These are phyloP conservation scores for Pseudonitzschia multistriata DNA, from an alignment of 108 stramenopile genomes.

Conservation along the genomic window DNA sequence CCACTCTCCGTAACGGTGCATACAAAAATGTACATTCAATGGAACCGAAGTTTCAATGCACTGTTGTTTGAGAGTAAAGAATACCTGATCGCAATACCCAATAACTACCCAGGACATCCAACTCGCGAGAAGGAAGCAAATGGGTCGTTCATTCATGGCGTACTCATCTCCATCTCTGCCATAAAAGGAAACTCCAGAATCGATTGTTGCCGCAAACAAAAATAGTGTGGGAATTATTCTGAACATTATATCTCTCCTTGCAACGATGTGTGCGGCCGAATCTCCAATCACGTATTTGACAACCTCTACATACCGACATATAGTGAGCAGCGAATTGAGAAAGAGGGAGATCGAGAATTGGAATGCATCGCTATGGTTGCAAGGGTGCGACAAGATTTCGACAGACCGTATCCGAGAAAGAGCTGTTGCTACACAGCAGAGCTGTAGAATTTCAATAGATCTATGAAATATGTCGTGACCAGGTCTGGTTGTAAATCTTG, in stretches of 20 bases:
- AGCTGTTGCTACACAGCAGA: conserved; percentile 25
- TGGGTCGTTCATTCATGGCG: conserved; percentile 9
- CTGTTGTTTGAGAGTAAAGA: conserved; percentile 16
- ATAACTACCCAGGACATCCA: conserved; percentile 21
- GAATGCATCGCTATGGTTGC: conserved; percentile 36
- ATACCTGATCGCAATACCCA: conserved; percentile 9
- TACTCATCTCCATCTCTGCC: background rate
- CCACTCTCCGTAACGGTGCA: conserved; percentile 79
- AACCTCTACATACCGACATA: conserved; percentile 28
- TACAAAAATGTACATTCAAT: conserved; percentile 59
- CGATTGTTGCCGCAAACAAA: conserved; percentile 21
- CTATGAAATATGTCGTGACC: conserved; percentile 35
- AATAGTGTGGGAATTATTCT: conserved; percentile 12
- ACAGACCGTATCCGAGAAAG: conserved; percentile 38
- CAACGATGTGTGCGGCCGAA: conserved; percentile 23
- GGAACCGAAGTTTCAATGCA: conserved; percentile 11
- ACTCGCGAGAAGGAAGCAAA: conserved; percentile 12
- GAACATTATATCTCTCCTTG: conserved; percentile 15
- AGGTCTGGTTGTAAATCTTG: conserved; percentile 24
- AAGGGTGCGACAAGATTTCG: conserved; percentile 23
- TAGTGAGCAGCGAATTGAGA: conserved; percentile 19
- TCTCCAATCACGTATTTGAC: conserved; percentile 16
- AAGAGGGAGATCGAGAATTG: conserved; percentile 26
- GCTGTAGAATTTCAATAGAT: conserved; percentile 24
- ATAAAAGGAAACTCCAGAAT: conserved; percentile 19